Conservation (phyloP, 2,329 filamentous ascomycete genomes). For the Xylariaceae sp. region DNA sequence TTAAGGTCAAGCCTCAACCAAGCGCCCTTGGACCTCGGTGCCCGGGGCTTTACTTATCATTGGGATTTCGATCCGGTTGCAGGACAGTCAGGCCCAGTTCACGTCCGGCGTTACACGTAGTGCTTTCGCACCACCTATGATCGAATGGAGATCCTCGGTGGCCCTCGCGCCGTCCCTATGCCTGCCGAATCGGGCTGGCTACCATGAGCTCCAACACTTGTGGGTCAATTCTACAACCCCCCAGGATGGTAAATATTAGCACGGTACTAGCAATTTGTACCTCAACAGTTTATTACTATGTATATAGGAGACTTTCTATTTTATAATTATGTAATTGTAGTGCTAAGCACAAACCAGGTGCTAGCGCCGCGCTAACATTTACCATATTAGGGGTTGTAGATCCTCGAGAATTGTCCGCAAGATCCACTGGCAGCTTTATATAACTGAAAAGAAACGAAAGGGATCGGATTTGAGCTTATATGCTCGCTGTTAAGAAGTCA, state of each 20-base stretch:
- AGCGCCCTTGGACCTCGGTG: too few relatives aligned
- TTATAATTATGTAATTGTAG: too few relatives aligned
- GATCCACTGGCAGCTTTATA: too few relatives aligned
- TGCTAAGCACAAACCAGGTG: too few relatives aligned
- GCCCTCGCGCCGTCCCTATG: slow-evolving; percentile 31
- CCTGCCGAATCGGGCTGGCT: slow-evolving; percentile 21
- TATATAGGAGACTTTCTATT: neutral
- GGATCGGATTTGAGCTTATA: too few relatives aligned
- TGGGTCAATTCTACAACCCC: neutral
- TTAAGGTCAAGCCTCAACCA: too few relatives aligned
- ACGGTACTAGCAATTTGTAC: neutral
- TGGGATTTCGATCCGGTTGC: neutral
- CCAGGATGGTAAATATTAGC: neutral
- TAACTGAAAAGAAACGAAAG: too few relatives aligned
- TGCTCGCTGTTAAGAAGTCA: too few relatives aligned
- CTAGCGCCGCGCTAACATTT: too few relatives aligned
- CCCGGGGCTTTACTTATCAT: too few relatives aligned
- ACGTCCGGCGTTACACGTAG: slow-evolving; percentile 6
- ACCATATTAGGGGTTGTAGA: too few relatives aligned
- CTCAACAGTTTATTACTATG: neutral
- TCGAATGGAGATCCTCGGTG: slow-evolving; percentile 30
- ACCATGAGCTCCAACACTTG: neutral
- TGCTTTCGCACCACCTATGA: neutral
- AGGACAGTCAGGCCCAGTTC: neutral
- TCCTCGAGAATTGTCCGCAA: too few relatives aligned